Conservation (phyloP, 306 rosid genomes). For the Cucurbita maxima region DNA sequence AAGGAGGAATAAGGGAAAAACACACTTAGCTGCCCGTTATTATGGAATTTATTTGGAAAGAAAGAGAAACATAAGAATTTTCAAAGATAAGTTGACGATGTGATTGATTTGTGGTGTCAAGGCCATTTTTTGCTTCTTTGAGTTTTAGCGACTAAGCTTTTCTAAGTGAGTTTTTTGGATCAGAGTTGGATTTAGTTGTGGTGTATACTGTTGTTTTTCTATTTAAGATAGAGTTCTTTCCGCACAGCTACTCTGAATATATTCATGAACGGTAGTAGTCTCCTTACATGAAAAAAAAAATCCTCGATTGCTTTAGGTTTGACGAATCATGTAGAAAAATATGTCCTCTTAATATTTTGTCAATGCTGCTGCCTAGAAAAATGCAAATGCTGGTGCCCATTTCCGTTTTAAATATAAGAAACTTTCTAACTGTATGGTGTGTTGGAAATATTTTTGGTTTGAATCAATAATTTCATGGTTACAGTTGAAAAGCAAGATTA, state of each 20-base stretch:
- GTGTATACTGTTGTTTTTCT: neutral
- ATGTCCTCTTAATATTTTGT: neutral
- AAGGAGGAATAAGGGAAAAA: neutral
- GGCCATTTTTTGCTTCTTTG: neutral
- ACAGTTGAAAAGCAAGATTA: conserved; percentile 5
- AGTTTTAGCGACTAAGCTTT: neutral
- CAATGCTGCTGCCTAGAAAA: neutral
- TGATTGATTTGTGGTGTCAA: neutral
- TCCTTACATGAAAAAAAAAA: neutral
- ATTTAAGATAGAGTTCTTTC: neutral
- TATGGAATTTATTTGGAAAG: neutral
- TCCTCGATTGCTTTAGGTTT: neutral
- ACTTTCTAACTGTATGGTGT: neutral
- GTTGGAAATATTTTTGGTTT: conserved; percentile 3
- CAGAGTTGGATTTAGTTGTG: neutral
- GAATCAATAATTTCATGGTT: conserved; percentile 9
- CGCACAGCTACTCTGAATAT: neutral
- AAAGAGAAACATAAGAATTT: neutral
- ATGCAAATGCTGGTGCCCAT: neutral
- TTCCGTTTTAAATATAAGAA: neutral
- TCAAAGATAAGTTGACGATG: neutral
- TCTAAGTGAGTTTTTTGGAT: neutral
- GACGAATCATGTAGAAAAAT: neutral
- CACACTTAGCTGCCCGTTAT: neutral
- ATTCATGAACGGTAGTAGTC: neutral